Percentiles rank a stretch among this genome's conserved stretches.
Conservation (phyloP, 2,329 filamentous ascomycete species). For the Fusarium sp. region DNA sequence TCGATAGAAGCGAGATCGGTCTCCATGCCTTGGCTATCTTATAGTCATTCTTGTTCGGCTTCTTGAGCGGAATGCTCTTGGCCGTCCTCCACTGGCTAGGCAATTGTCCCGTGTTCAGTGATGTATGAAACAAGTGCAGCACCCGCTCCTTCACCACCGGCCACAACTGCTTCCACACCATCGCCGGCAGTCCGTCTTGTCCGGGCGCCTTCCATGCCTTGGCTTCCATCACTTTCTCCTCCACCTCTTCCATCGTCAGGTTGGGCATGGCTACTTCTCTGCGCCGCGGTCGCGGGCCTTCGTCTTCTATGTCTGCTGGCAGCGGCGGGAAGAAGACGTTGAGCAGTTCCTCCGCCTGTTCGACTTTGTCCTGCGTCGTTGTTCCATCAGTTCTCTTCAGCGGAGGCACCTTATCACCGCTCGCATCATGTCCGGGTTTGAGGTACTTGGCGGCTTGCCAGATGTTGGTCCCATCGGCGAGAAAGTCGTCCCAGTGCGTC, state of each 20-base stretch:
- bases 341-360: background rate
- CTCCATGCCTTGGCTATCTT: conserved; percentile 42
- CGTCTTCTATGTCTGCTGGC: conserved; percentile 7
- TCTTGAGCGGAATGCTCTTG: conserved; percentile 43
- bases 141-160: conserved; percentile 6
- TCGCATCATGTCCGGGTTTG: no score
- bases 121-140: conserved; percentile 2
- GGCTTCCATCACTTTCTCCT: conserved; percentile 29
- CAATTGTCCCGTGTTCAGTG: background rate
- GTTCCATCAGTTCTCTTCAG: background rate
- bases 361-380: background rate
- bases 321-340: conserved; percentile 22
- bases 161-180: background rate
- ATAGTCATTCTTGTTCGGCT: conserved; percentile 35
- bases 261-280: conserved; percentile 22
- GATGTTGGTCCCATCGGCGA: background rate
- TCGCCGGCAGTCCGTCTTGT: background rate
- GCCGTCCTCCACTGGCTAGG: conserved; percentile 6
- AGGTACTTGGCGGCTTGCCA: background rate
- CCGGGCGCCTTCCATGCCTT: conserved; percentile 12
- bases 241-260: background rate
- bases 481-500: background rate
- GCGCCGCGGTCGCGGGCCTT: background rate
- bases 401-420: background rate
- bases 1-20: conserved; percentile 46